Conservation (phyloP, 2,329 filamentous ascomycete species). For the Keithomyces neogunnii region DNA sequence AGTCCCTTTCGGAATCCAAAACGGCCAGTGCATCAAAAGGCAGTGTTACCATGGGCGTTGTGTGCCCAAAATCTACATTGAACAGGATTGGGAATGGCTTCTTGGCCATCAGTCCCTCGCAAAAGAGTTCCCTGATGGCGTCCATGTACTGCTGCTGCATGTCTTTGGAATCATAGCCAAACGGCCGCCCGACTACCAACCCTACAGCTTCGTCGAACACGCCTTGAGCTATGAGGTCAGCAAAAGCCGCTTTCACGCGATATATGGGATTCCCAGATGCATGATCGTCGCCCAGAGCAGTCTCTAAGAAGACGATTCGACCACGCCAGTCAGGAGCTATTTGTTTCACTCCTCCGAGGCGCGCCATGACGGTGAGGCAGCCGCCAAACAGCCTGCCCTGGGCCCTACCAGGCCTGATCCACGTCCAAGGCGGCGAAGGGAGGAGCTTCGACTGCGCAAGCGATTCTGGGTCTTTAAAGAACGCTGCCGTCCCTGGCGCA, state of each 20-base stretch:
- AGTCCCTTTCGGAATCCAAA: conserved; percentile 28
- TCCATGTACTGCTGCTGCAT: conserved; percentile 17
- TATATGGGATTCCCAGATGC: background rate
- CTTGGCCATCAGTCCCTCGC: conserved; percentile 22
- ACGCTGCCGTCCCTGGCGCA: conserved; percentile 14
- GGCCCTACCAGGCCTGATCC: conserved; percentile 26
- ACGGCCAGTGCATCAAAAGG: conserved; percentile 27
- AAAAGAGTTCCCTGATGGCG: conserved; percentile 24
- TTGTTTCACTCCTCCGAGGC: conserved; percentile 23
- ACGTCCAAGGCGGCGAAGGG: conserved; percentile 23
- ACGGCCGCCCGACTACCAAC: conserved; percentile 32
- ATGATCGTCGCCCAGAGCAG: conserved; percentile 12
- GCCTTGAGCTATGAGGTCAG: conserved; percentile 32
- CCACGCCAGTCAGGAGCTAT: conserved; percentile 29
- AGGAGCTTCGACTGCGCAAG: conserved; percentile 19
- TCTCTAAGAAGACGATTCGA: conserved; percentile 32
- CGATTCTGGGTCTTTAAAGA: conserved; percentile 15
- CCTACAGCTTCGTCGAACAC: conserved; percentile 32
- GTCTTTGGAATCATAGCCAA: conserved; percentile 27
- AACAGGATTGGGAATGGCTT: conserved; percentile 14
- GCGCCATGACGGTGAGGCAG: conserved; percentile 30
- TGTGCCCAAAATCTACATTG: conserved; percentile 35
- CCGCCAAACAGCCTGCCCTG: conserved; percentile 36
- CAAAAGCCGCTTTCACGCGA: conserved; percentile 24
- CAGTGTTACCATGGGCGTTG: conserved; percentile 31